Percentiles rank a stretch among this genome's conserved stretches.
These are phyloP conservation scores for Candida cerambycidarum DNA, from an alignment of 805 yeast genomes.

Conservation along the genomic window DNA sequence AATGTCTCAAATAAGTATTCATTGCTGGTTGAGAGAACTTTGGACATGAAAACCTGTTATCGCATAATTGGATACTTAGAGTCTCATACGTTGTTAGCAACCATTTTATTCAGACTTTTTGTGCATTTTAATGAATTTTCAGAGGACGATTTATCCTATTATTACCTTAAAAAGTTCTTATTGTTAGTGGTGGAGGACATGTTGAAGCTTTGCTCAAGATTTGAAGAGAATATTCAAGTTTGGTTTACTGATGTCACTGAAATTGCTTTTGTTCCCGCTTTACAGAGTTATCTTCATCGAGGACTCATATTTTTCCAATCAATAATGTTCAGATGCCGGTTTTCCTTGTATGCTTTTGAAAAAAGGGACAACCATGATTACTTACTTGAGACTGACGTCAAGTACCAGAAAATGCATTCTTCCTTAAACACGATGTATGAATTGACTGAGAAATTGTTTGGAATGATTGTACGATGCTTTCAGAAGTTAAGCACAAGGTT, in stretches of 20 bases:
- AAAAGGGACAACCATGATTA: background rate
- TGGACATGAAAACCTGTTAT: background rate
- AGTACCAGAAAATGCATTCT: background rate
- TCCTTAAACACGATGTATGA: background rate
- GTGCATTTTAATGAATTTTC: background rate
- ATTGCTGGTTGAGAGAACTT: background rate
- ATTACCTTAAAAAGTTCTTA: slow-evolving; percentile 1
- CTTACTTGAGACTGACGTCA: background rate
- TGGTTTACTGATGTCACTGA: slow-evolving; percentile 1
- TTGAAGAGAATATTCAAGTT: background rate
- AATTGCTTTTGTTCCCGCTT: slow-evolving; percentile 1
- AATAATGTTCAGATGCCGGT: slow-evolving; percentile 1
- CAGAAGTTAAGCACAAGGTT: slow-evolving; percentile 52
- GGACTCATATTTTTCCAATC: slow-evolving; percentile 2
- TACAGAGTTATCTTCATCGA: slow-evolving; percentile 2
- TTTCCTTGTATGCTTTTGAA: background rate
- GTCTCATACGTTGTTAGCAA: background rate
- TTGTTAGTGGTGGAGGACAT: background rate
- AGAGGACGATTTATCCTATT: background rate
- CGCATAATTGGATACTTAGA: background rate
- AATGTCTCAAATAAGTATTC: background rate
- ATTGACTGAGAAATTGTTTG: background rate
- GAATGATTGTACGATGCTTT: background rate
- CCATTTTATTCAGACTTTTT: background rate
- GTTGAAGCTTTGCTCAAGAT: background rate